Evolutionary conservation across 1,284 basidiomycete species (phyloP).

Genomic region (Ganoderma multipileum): DNA sequence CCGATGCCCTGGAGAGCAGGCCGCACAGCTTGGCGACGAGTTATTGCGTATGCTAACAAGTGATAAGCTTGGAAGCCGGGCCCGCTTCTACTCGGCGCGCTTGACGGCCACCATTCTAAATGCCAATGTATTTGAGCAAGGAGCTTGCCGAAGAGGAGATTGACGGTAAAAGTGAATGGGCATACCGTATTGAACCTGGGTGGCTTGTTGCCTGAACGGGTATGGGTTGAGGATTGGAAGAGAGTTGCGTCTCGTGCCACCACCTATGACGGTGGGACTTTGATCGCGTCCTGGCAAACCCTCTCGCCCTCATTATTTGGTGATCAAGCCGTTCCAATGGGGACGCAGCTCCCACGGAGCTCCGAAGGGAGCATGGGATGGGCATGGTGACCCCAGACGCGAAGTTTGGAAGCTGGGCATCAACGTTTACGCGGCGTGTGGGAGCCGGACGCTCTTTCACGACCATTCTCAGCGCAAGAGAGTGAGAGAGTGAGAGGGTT

Average conservation of each 20-base stretch:
- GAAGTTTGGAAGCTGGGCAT: constrained; percentile 8
- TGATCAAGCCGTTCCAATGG: constrained; percentile 8
- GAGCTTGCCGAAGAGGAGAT: neutral
- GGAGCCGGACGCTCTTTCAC: constrained; percentile 15
- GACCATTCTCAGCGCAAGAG: constrained; percentile 18
- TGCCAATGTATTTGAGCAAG: constrained; percentile 5
- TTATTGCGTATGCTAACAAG: neutral
- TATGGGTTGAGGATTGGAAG: constrained; percentile 26
- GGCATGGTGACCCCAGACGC: constrained; percentile 18
- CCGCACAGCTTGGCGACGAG: neutral
- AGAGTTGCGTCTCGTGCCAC: constrained; percentile 25
- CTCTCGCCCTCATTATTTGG: constrained; percentile 3
- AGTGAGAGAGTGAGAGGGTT: constrained; percentile 25
- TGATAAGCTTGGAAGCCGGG: neutral
- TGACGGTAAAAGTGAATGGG: constrained; percentile 1
- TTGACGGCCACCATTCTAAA: neutral
- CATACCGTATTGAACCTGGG: constrained; percentile 14
- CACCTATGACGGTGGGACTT: constrained; percentile 26
- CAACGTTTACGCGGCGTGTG: constrained; percentile 22
- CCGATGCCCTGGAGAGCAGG: neutral
- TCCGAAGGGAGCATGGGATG: constrained; percentile 11
- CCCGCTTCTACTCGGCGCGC: neutral
- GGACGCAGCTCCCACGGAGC: constrained; percentile 13
- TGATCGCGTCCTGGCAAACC: constrained; percentile 17
- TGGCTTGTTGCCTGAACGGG: constrained; percentile 22